phyloP scores from a whole-genome alignment of 768 basidiomycete genomes.

The Suillus paluster region DNA sequence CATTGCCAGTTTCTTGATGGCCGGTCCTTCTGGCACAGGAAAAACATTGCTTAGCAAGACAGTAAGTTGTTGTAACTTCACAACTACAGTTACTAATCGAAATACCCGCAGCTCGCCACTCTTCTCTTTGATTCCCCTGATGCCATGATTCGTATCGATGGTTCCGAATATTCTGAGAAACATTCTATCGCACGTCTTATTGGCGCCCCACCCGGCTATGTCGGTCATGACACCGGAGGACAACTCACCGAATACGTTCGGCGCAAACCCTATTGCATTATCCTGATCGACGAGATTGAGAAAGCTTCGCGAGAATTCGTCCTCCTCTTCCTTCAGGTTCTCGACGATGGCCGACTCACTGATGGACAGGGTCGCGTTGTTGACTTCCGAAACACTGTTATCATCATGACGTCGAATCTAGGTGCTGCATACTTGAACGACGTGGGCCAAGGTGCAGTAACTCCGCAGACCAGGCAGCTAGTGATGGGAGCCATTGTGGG shows the following conservation, averaged over 20 bases:
- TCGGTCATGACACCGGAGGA: conserved; percentile 89
- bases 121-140: conserved; percentile 90
- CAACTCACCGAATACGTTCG: conserved; percentile 94
- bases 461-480: conserved; percentile 56
- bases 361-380: conserved; percentile 91
- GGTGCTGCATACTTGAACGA: conserved; percentile 80
- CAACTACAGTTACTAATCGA: background rate
- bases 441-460: conserved; percentile 72
- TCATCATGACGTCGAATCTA: conserved; percentile 94
- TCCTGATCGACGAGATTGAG: conserved; percentile 89
- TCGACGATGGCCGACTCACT: conserved; percentile 91
- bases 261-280: conserved; percentile 86
- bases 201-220: conserved; percentile 81
- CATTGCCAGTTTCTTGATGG: conserved; percentile 92
- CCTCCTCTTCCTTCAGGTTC: conserved; percentile 78
- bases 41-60: conserved; percentile 93
- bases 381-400: conserved; percentile 89
- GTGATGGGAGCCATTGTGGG: conserved; percentile 81
- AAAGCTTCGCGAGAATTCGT: conserved; percentile 83
- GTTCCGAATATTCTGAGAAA: conserved; percentile 89
- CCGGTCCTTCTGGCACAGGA: conserved; percentile 89
- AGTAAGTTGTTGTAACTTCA: conserved; percentile 45
- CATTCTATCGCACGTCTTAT: conserved; percentile 76
- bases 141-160: conserved; percentile 92
- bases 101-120: conserved; percentile 68